Base-by-base conservation (phyloP, 495 filamentous ascomycete genomes). In the Chaetomium tenue region DNA sequence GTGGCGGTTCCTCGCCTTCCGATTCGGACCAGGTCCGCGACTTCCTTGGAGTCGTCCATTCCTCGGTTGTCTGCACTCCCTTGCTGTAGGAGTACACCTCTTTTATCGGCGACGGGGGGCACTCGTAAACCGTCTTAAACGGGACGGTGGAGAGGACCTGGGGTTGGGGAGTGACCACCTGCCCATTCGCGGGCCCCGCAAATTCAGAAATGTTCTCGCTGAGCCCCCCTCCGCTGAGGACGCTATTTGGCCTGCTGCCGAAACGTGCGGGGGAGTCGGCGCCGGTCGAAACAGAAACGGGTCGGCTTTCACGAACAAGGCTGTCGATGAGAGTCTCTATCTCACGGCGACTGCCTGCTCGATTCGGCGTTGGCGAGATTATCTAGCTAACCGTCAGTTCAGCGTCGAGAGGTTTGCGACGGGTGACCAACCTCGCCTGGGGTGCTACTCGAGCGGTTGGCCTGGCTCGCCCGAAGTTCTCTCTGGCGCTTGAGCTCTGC, bases 61-160 rank as follows among this genome's bases (percentile, higher is more conserved):
- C 83, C 63, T 86, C 85, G 5, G 82, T 84, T 20, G 94, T 96
- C 72, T 98, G 95, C 28, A 98, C 92, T 16, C 84, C 91, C 79
- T 96, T 99, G 81, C 89, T 97, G 82, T 98, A 97, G 37, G 90
- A 92, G 70, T 93, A 87, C 23, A 92, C 78, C 75, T 97, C 92
- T 46, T 87, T 87, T 64, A 91, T 79, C 9, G 85, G 89, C 20
- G 86, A 86, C 63, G 89, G 85, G 11, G 86, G 84, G 73, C 84
- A 87, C 74, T 96, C 93, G 74, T 87, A 91, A 54, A 92, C 82
- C 23, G 89, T 87, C 33, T 86, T 82, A 52, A 89, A 84, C 6
- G 89, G 79, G 18, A 86, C 85, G 4, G 91, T 72, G 77, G 88
- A 77, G 81, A 87, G 78, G 79, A 82, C 66, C 63, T 78, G 74